Evolutionary conservation across 768 basidiomycete genomes (phyloP).

Genomic region (Favolaschia claudopus): DNA sequence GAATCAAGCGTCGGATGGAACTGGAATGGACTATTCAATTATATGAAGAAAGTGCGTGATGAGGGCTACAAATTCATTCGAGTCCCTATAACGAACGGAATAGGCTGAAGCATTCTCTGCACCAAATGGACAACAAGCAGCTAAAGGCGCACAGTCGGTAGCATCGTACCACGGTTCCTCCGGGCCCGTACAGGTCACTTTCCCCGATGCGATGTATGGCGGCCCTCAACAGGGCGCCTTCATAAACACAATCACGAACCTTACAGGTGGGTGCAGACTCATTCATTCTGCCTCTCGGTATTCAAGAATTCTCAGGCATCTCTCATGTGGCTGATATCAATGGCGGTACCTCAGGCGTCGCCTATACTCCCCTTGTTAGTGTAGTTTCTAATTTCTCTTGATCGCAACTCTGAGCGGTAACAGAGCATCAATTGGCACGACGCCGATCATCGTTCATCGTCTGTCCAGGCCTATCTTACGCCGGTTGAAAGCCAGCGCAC

Average conservation of each 20-base stretch:
- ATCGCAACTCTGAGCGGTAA: too few species aligned
- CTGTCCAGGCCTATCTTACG: conserved; percentile 60
- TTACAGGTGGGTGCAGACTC: conserved; percentile 45
- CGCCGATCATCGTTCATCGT: conserved; percentile 60
- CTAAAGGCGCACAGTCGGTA: conserved; percentile 56
- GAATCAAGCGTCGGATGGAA: conserved; percentile 56
- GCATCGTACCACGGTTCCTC: conserved; percentile 56
- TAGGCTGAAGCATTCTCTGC: conserved; percentile 58
- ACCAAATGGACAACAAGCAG: conserved; percentile 51
- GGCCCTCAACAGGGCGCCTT: conserved; percentile 63
- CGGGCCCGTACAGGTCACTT: conserved; percentile 64
- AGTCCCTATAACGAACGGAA: too few species aligned
- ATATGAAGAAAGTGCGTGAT: conserved; percentile 56
- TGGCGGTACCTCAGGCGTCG: conserved; percentile 56
- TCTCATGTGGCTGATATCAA: conserved; percentile 57
- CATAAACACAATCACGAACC: conserved; percentile 50
- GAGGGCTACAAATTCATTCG: too few species aligned
- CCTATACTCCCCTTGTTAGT: neutral
- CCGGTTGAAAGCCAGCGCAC: conserved; percentile 56
- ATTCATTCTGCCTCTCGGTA: too few species aligned
- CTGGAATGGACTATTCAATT: conserved; percentile 50
- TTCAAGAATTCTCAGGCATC: conserved; percentile 36
- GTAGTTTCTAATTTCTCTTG: too few species aligned
- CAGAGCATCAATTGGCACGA: conserved; percentile 58
- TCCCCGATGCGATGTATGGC: conserved; percentile 61